Evolutionary conservation across 2,329 filamentous ascomycete genomes (phyloP).

Genomic region (Colletotrichum noveboracense): DNA sequence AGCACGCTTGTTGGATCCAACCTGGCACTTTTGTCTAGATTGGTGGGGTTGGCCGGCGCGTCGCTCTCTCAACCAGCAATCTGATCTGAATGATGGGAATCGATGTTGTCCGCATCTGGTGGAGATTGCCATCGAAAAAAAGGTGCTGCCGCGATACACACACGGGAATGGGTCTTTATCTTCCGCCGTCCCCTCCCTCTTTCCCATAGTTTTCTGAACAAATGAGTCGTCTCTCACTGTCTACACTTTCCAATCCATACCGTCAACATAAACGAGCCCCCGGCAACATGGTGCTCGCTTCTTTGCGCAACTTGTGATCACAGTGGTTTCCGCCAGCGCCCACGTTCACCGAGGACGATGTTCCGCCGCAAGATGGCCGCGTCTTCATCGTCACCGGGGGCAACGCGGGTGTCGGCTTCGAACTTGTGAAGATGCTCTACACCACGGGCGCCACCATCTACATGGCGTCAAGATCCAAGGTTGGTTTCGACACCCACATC

Average conservation of each 20-base stretch:
- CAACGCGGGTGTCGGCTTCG: background rate
- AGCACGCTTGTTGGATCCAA: background rate
- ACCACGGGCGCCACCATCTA: background rate
- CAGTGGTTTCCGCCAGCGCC: background rate
- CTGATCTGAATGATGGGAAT: background rate
- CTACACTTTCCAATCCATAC: background rate
- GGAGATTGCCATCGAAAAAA: background rate
- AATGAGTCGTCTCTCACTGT: background rate
- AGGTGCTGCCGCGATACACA: background rate
- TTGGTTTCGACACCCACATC: background rate
- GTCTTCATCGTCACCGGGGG: background rate
- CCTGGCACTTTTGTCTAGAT: background rate
- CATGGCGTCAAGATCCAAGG: background rate
- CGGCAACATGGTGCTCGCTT: background rate
- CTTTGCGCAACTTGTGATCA: background rate
- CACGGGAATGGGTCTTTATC: background rate
- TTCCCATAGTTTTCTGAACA: fast-evolving
- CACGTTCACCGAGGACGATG: background rate
- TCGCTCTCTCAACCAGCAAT: background rate
- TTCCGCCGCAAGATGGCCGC: background rate
- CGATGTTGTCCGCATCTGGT: background rate
- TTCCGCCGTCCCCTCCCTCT: background rate
- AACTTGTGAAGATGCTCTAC: background rate
- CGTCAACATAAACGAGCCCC: background rate
- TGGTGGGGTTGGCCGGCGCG: background rate